Conservation (phyloP, 2,329 filamentous ascomycete genomes). For the Diaporthe eres region DNA sequence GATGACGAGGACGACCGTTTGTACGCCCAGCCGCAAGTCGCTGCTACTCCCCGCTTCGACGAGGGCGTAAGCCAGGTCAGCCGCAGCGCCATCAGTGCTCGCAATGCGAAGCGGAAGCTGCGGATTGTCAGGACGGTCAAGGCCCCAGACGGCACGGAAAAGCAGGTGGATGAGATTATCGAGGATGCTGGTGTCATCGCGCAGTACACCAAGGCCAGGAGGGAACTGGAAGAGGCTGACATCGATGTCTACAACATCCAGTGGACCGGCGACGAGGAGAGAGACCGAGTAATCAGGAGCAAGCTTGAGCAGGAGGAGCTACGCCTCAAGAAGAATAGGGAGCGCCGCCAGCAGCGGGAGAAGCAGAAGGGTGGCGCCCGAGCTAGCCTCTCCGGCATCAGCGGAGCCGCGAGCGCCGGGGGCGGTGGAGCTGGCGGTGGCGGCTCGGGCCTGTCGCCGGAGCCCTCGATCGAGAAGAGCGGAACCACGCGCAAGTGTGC, state of each 20-base stretch:
- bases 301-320: constrained; percentile 82
- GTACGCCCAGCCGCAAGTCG: constrained; percentile 78
- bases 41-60: constrained; percentile 79
- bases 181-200: constrained; percentile 89
- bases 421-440: constrained; percentile 50
- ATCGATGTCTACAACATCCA: constrained; percentile 75
- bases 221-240: constrained; percentile 77
- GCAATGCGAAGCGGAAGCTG: constrained; percentile 71
- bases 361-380: constrained; percentile 76
- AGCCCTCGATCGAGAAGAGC: constrained; percentile 63
- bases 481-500: constrained; percentile 93
- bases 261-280: constrained; percentile 76
- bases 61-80: constrained; percentile 87
- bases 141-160: constrained; percentile 63
- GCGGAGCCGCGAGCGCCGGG: constrained; percentile 58
- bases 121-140: constrained; percentile 78
- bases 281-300: constrained; percentile 70
- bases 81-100: constrained; percentile 75
- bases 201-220: constrained; percentile 86
- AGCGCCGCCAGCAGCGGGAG: constrained; percentile 89
- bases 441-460: constrained; percentile 57
- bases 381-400: constrained; percentile 45
- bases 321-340: constrained; percentile 91
- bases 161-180: constrained; percentile 77
- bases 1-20: constrained; percentile 77